Base-by-base conservation (phyloP, 2,329 filamentous ascomycete species). In the Emergomyces orientalis region DNA sequence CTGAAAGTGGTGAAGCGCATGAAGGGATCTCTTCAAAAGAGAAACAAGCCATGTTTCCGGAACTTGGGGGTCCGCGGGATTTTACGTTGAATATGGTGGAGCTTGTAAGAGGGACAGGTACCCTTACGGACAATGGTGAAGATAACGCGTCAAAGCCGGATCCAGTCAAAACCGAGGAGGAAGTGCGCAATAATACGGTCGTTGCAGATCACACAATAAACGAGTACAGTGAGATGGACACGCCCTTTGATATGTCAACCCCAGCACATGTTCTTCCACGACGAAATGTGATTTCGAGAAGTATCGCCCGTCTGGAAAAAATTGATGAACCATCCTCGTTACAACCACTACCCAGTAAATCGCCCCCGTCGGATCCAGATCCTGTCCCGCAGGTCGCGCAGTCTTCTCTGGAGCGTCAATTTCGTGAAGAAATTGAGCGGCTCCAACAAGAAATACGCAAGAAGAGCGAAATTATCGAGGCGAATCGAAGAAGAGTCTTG, bases 201-300 rank as follows among this genome's bases (percentile, higher is more conserved):
- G 71, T 5, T 72, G 73, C 45, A 70, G 74, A 45, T 70, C 73
- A 54, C 1, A 72, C 73, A 7, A 67, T 74, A 7, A 72, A 68
- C 11, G 76, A 77, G 57, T 73, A 76, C 60, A 78, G 75, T 55
- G 75, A 78, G 67, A 76, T 77, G 51, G 76, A 73, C 2, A 75
- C 75, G 11, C 75, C 76, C 2, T 68, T 77, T 11, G 76, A 78
- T 61, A 78, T 77, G 72, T 78, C 76, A 1, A 78, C 76, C 0
- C 76, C 76, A 5, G 76, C 75, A 22, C 76, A 77, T 64, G 41
- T 78, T 9, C 65, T 77, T 54, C 63, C 63, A 60, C 73, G 72
- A 60, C 65, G 74, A 39, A 59, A 41, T 19, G 14, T 27, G 22
- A 27, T 59, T 19, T 17, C 43, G 41, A 69, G 64, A 6, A 69